These are phyloP conservation scores for Pseudogymnoascus sp. DNA, from an alignment of 2,329 filamentous ascomycete species.

Conservation along the genomic window DNA sequence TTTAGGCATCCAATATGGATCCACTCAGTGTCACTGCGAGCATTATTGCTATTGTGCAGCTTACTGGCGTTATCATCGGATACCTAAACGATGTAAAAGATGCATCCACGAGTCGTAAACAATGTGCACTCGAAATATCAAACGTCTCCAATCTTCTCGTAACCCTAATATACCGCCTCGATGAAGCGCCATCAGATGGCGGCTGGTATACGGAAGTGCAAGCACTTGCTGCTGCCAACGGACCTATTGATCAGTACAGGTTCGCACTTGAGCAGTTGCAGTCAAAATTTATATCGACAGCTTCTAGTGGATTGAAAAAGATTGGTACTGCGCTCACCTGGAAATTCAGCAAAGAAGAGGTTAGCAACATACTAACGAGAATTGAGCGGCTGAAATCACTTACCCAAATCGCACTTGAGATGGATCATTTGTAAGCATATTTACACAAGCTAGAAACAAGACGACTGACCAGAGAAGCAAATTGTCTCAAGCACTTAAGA, in stretches of 20 bases:
- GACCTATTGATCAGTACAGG: neutral
- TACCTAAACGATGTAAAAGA: neutral
- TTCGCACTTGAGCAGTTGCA: neutral
- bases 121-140: neutral
- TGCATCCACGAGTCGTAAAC: neutral
- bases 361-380: neutral
- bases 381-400: neutral
- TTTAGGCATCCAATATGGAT: neutral
- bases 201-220: neutral
- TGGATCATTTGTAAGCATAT: neutral
- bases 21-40: neutral
- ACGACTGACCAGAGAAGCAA: neutral
- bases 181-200: neutral
- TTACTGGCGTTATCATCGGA: neutral
- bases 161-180: neutral
- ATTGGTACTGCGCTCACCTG: neutral
- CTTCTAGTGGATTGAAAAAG: neutral
- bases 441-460: neutral
- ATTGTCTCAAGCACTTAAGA: neutral
- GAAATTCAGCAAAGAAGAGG: neutral
- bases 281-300: neutral
- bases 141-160: neutral
- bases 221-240: neutral
- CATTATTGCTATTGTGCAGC: slow-evolving; percentile 7
- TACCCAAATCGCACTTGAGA: neutral